Conservation (phyloP, 2,329 filamentous ascomycete species). For the Penicillium freii region DNA sequence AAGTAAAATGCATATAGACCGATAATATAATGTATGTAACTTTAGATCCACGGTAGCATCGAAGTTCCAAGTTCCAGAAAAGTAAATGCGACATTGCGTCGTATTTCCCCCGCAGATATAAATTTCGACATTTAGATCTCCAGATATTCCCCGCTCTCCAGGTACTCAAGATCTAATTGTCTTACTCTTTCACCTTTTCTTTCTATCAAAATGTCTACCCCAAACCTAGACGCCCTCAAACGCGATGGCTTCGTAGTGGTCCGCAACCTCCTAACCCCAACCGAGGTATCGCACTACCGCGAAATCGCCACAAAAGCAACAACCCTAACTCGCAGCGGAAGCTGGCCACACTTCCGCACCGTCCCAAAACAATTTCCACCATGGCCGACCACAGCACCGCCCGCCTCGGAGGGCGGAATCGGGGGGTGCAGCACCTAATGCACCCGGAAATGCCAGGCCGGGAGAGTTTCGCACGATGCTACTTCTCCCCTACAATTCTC, state of each 20-base stretch:
- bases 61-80: neutral
- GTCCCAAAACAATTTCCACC: constrained; percentile 89
- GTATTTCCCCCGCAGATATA: constrained; percentile 10
- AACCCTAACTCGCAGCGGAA: constrained; percentile 62
- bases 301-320: constrained; percentile 59
- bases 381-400: constrained; percentile 61
- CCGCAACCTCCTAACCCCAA: constrained; percentile 59
- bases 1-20: no score
- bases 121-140: neutral
- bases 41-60: constrained; percentile 22
- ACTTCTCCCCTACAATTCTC: constrained; percentile 69
- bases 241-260: constrained; percentile 74
- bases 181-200: neutral
- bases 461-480: constrained; percentile 62
- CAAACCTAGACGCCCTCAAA: constrained; percentile 57
- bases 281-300: constrained; percentile 60
- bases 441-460: constrained; percentile 67
- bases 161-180: neutral
- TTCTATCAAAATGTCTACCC: constrained; percentile 22
- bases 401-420: constrained; percentile 60
- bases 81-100: neutral
- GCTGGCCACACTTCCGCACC: constrained; percentile 79
- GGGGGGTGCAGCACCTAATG: constrained; percentile 85
- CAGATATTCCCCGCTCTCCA: neutral
- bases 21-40: no score